phyloP scores from a whole-genome alignment of 768 basidiomycete species.

The Hebeloma cylindrosporum region DNA sequence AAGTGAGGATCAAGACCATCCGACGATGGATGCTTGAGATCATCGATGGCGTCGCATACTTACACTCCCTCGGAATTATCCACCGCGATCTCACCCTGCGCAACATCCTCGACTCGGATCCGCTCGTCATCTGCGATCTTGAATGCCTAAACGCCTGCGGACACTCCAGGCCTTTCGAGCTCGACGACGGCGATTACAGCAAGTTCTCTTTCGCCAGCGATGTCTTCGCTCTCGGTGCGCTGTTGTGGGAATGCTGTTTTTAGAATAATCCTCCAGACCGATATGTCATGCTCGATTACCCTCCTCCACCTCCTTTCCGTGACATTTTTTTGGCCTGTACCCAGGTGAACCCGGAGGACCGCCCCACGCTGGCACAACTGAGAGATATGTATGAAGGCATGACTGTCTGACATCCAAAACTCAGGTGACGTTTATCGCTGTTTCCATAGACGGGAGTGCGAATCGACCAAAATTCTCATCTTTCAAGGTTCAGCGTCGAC shows the following conservation, averaged over 20 bases:
- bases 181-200: conserved; percentile 3
- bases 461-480: no score
- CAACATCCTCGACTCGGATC: conserved; percentile 6
- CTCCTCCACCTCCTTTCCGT: conserved; percentile 7
- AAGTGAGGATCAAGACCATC: conserved; percentile 5
- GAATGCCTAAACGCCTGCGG: not conserved
- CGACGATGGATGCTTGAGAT: conserved; percentile 8
- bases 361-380: not conserved
- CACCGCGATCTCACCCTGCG: conserved; percentile 4
- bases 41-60: conserved; percentile 10
- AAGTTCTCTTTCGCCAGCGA: not conserved
- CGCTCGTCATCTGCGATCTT: conserved; percentile 6
- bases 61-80: conserved; percentile 8
- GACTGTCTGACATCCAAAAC: no score
- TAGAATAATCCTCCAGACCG: conserved; percentile 5
- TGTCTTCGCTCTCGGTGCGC: conserved; percentile 3
- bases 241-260: conserved; percentile 4
- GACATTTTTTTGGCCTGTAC: conserved; percentile 4
- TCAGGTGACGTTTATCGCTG: no score
- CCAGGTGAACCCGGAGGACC: conserved; percentile 1
- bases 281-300: conserved; percentile 1
- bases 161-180: conserved; percentile 1
- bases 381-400: conserved; percentile 4
- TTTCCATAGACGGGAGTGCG: no score
- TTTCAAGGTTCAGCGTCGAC: no score